Evolutionary conservation across 768 basidiomycete genomes (phyloP), one percentile per base, ranked within the genome.

Genomic region (Trametes villosa): DNA sequence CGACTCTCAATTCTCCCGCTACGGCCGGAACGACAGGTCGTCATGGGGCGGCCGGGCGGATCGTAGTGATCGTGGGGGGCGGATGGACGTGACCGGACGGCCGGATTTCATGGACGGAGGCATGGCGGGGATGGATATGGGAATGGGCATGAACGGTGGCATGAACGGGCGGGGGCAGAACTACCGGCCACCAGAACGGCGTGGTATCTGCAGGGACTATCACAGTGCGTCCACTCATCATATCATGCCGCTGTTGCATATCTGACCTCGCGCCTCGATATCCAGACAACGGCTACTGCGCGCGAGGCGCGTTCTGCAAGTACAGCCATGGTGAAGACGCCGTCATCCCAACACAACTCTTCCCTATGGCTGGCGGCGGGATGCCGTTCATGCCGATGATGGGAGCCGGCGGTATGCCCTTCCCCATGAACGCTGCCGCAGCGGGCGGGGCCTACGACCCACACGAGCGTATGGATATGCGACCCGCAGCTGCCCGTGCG

Each of bases 281-380:
- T 45, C 9, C 65, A 98, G 96, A 96, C 70, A 87, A 87, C 59
- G 96, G 96, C 1, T 97, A 88, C 75, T 98, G 96, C 67, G 85
- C 91, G 40, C 86, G 94, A 31, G 96, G 96, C 47, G 87, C 84
- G 20, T 82, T 83, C 61, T 98, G 96, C 81, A 94, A 93, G 71
- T 98, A 86, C 75, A 94, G 91, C 61, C 96, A 98, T 67, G 94
- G 92, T 36, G 92, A 93, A 1, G 92, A 96, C 70, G 91, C 92
- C 30, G 86, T 92, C 50, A 78, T 91, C 9, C 92, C 90, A 0
- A 83, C 82, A 0, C 87, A 86, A 63, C 71, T 92, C 30, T 89
- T 86, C 67, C 79, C 84, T 29, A 79, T 86, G 78, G 78, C 78
- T 33, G 76, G 77, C 9, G 82, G 76, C 38, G 72, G 69, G 20